Conservation (phyloP, 345 rosid genomes). For the Pseudoturritis turrita region DNA sequence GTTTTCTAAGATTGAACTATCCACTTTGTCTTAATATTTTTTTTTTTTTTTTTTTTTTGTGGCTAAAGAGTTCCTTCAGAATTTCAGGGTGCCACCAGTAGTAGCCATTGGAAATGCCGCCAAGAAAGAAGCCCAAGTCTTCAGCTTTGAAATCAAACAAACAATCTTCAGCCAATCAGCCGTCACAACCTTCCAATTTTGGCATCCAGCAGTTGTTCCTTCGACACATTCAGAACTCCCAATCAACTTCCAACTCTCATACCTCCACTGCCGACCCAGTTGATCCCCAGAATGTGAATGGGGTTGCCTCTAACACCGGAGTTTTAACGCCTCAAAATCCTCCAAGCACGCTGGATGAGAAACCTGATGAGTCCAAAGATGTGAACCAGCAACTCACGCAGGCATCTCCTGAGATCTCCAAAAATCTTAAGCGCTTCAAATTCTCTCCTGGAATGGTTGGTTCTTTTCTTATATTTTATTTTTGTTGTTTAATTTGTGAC, state of each 20-base stretch:
- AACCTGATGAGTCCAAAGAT: constrained; percentile 27
- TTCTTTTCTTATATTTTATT: not conserved
- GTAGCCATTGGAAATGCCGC: constrained; percentile 48
- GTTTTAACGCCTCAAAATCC: constrained; percentile 24
- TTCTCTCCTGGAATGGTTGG: constrained; percentile 93
- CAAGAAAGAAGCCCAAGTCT: constrained; percentile 55
- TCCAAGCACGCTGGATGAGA: not conserved
- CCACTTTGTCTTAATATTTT: not conserved
- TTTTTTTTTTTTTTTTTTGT: no score
- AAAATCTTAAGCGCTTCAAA: constrained; percentile 54
- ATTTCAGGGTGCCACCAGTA: not conserved
- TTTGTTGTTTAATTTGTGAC: not conserved
- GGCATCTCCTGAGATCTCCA: constrained; percentile 57
- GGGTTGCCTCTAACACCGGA: not conserved
- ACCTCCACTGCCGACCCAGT: constrained; percentile 7
- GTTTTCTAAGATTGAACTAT: not conserved
- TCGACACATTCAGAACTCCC: constrained; percentile 58
- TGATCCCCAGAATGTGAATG: not conserved
- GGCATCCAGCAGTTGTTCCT: constrained; percentile 85
- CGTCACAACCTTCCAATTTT: constrained; percentile 50
- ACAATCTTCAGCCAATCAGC: constrained; percentile 31
- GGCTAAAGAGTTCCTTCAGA: not conserved
- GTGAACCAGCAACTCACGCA: constrained; percentile 14
- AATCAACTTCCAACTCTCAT: constrained; percentile 20
- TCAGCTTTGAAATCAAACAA: constrained; percentile 44